phyloP scores from a whole-genome alignment of 2,329 filamentous ascomycete genomes.

The Alternaria dauci region DNA sequence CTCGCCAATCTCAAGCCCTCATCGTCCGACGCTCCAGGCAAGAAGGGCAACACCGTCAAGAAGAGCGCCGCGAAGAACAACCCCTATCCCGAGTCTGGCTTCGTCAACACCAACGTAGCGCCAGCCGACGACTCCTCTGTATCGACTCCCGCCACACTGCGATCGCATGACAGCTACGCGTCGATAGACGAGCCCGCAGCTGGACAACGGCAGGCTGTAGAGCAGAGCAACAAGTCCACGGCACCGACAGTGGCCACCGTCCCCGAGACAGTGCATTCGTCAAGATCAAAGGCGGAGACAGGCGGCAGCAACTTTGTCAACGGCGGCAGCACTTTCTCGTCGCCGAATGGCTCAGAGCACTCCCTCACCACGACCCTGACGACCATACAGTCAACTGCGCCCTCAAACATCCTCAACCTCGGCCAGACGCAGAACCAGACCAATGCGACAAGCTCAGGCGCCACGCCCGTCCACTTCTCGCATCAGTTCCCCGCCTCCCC shows the following conservation, averaged over 20 bases:
- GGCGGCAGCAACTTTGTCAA: conserved; percentile 67
- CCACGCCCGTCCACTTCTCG: conserved; percentile 61
- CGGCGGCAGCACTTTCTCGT: conserved; percentile 81
- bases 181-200: conserved; percentile 64
- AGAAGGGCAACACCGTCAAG: conserved; percentile 58
- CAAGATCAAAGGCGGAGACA: conserved; percentile 83
- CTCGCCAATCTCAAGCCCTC: conserved; percentile 87
- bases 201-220: conserved; percentile 62
- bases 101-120: conserved; percentile 57
- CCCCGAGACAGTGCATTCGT: conserved; percentile 76
- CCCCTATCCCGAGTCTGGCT: conserved; percentile 87
- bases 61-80: conserved; percentile 79
- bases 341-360: conserved; percentile 79
- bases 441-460: conserved; percentile 46
- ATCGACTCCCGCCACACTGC: conserved; percentile 57
- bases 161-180: conserved; percentile 59
- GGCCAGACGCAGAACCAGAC: conserved; percentile 39
- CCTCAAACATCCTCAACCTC: conserved; percentile 59
- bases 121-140: conserved; percentile 56
- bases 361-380: conserved; percentile 85
- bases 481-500: conserved; percentile 64
- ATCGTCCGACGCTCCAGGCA: conserved; percentile 64
- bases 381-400: conserved; percentile 79
- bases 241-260: conserved; percentile 87
- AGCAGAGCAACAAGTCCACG: conserved; percentile 73